These are phyloP conservation scores for Solanum hybrid DNA, from an alignment of 305 asterid genomes.

Conservation along the genomic window DNA sequence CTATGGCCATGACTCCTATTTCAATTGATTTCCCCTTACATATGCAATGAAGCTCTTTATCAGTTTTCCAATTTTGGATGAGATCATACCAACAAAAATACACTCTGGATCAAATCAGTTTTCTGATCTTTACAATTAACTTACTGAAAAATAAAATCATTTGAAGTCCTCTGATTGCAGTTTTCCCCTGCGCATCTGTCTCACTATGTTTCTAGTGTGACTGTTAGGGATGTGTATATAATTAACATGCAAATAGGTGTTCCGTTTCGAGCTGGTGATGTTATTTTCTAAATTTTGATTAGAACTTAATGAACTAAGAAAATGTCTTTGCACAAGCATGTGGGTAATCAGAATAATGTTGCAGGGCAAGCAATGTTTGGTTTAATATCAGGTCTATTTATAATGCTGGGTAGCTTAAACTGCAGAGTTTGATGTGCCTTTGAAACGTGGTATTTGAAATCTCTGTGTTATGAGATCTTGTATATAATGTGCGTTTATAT, in stretches of 20 bases:
- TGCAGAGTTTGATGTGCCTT: background rate
- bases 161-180: background rate
- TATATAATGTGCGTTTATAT: background rate
- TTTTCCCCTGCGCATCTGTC: background rate
- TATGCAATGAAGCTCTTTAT: background rate
- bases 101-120: background rate
- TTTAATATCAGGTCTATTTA: background rate
- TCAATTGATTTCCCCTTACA: background rate
- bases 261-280: background rate
- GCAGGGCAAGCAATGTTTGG: background rate
- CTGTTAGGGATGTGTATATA: background rate
- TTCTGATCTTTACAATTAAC: background rate
- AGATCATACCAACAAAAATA: background rate
- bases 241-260: background rate
- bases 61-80: background rate
- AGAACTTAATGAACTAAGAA: background rate
- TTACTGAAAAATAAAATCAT: background rate
- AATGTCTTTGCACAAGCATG: background rate
- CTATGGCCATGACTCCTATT: slow-evolving; percentile 7
- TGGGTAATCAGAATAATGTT: background rate
- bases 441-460: background rate
- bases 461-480: background rate
- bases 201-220: background rate
- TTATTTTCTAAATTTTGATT: background rate
- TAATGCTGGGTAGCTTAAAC: background rate